A percentile compares a stretch with the other conserved stretches of the same genome.
These are phyloP conservation scores for Malania oleifera DNA, from an alignment of 164 flowering plant genomes.

Conservation along the genomic window DNA sequence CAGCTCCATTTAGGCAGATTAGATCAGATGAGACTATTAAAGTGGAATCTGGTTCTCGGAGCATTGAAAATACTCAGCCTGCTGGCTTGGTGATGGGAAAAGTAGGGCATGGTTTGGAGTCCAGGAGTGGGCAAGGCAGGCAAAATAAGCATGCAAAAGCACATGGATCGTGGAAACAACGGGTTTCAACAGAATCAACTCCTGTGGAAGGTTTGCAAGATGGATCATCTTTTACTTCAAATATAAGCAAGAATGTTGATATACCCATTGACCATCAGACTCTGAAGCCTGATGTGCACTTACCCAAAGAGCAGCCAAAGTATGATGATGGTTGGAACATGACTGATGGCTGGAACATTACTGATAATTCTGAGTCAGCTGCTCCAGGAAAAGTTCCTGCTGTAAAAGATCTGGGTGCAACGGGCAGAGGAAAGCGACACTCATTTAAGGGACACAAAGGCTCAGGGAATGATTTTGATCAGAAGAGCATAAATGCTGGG, in stretches of 20 bases:
- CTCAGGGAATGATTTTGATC: slow-evolving; percentile 27
- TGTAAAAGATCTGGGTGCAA: slow-evolving; percentile 42
- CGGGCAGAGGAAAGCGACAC: slow-evolving; percentile 51
- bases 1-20: slow-evolving; percentile 27
- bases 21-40: slow-evolving; percentile 24
- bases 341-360: slow-evolving; percentile 21
- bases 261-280: slow-evolving; percentile 25
- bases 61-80: slow-evolving; percentile 21
- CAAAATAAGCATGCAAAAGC: slow-evolving; percentile 47
- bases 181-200: slow-evolving; percentile 37
- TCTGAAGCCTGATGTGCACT: slow-evolving; percentile 24
- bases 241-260: slow-evolving; percentile 21
- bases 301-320: slow-evolving; percentile 27
- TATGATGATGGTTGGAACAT: slow-evolving; percentile 28
- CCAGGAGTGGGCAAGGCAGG: slow-evolving; percentile 42
- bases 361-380: slow-evolving; percentile 18
- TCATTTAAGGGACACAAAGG: slow-evolving; percentile 34
- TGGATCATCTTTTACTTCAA: slow-evolving; percentile 20
- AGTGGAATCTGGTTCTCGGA: slow-evolving; percentile 22
- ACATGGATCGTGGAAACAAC: slow-evolving; percentile 71
- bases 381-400: slow-evolving; percentile 17
- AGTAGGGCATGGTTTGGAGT: slow-evolving; percentile 22
- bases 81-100: slow-evolving; percentile 21
- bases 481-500: slow-evolving; percentile 27
- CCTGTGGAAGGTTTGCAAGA: slow-evolving; percentile 26